phyloP scores from a whole-genome alignment of 192 early-diverging fungal species.

The Coemansia sp. region DNA sequence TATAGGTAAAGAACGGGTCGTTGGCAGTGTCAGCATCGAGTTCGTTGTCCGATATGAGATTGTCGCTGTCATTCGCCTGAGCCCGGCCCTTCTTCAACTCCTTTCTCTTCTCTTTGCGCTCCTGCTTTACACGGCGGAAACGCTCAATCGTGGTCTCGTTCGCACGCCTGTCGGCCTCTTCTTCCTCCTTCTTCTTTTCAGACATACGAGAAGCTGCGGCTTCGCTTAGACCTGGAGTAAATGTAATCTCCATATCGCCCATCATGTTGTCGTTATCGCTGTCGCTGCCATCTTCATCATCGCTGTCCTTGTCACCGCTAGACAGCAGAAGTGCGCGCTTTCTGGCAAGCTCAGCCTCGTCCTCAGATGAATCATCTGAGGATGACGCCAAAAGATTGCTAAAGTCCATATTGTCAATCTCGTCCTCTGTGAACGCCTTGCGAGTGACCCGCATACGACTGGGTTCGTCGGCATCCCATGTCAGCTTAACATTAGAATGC shows the following conservation, averaged over 20 bases:
- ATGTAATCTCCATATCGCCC: conserved; percentile 93
- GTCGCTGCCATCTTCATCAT: conserved; percentile 17
- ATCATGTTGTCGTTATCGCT: conserved; percentile 50
- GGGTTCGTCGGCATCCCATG: conserved; percentile 94
- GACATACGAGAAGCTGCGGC: conserved; percentile 51
- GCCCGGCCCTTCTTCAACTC: conserved; percentile 28
- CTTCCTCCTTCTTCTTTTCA: conserved; percentile 55
- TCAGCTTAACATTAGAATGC: conserved; percentile 90
- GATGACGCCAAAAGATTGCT: conserved; percentile 80
- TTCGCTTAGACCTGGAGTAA: conserved; percentile 87
- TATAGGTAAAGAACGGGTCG: conserved; percentile 57
- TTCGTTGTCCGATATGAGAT: conserved; percentile 59
- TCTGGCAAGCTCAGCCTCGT: conserved; percentile 44
- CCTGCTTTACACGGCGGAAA: conserved; percentile 79
- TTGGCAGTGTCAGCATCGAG: conserved; percentile 48
- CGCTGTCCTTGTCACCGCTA: conserved; percentile 26
- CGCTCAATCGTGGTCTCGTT: conserved; percentile 84
- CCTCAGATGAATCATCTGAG: conserved; percentile 60
- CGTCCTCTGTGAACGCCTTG: conserved; percentile 82
- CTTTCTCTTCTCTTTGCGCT: conserved; percentile 69
- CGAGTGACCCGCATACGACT: conserved; percentile 76
- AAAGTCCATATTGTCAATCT: conserved; percentile 90
- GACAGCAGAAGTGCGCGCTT: conserved; percentile 44
- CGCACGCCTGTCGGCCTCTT: conserved; percentile 19
- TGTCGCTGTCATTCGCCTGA: conserved; percentile 45